Evolutionary conservation across 495 filamentous ascomycete genomes (phyloP).

Genomic region (Neurospora tetrasperma): DNA sequence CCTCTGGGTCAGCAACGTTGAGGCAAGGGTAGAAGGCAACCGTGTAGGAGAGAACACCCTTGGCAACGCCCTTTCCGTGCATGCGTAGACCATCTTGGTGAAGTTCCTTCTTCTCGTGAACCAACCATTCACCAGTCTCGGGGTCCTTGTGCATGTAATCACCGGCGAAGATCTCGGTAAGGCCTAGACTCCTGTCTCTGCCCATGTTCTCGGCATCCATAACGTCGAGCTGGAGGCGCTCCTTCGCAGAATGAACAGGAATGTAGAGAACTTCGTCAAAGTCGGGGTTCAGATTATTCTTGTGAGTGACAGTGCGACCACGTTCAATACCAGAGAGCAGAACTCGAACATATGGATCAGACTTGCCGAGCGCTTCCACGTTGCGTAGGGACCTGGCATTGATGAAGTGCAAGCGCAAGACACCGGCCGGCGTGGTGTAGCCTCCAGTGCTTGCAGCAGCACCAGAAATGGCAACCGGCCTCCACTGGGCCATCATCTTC

Average conservation of each 20-base stretch:
- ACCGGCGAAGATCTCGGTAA: constrained; percentile 59
- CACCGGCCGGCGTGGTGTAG: constrained; percentile 86
- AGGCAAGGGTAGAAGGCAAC: constrained; percentile 83
- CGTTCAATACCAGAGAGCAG: constrained; percentile 83
- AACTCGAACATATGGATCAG: constrained; percentile 85
- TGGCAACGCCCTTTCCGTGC: constrained; percentile 53
- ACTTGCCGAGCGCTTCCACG: constrained; percentile 90
- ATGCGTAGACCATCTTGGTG: constrained; percentile 54
- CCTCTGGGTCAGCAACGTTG: constrained; percentile 82
- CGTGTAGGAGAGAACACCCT: constrained; percentile 77
- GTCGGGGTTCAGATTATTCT: constrained; percentile 89
- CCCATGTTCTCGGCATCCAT: constrained; percentile 92
- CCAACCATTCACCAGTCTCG: constrained; percentile 70
- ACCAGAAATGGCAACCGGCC: constrained; percentile 78
- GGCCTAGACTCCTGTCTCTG: constrained; percentile 77
- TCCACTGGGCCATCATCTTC: constrained; percentile 88
- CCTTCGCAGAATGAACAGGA: constrained; percentile 75
- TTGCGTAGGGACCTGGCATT: constrained; percentile 75
- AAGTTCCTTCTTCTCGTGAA: constrained; percentile 61
- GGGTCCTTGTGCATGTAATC: constrained; percentile 65
- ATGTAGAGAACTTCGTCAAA: constrained; percentile 96
- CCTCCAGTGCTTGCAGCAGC: constrained; percentile 65
- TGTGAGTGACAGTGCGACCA: constrained; percentile 84
- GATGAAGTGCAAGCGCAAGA: constrained; percentile 89
- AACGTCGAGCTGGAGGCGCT: constrained; percentile 80